phyloP scores from a whole-genome alignment of 2,329 filamentous ascomycete species.

The Curvularia sp. region DNA sequence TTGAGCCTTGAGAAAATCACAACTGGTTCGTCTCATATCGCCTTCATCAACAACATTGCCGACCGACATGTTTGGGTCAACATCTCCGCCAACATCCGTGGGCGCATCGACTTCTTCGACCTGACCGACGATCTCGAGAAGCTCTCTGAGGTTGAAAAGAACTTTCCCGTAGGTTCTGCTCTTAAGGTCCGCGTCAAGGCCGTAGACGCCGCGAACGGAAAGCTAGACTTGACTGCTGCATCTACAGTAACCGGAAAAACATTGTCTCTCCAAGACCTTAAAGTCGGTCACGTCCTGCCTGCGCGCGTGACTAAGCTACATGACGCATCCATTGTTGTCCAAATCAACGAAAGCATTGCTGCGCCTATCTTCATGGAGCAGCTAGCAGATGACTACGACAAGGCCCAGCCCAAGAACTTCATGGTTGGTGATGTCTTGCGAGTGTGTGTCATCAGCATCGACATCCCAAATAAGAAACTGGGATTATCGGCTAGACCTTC shows the following conservation, averaged over 20 bases:
- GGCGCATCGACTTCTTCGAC: slow-evolving; percentile 81
- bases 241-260: slow-evolving; percentile 63
- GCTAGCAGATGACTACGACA: slow-evolving; percentile 82
- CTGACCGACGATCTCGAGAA: slow-evolving; percentile 85
- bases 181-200: slow-evolving; percentile 78
- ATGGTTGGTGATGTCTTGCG: slow-evolving; percentile 86
- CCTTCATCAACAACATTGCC: slow-evolving; percentile 89
- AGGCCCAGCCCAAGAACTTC: slow-evolving; percentile 76
- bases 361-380: slow-evolving; percentile 84
- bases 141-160: slow-evolving; percentile 74
- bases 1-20: slow-evolving; percentile 76
- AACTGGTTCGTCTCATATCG: slow-evolving; percentile 74
- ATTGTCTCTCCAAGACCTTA: slow-evolving; percentile 74
- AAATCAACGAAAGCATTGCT: slow-evolving; percentile 80
- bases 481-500: slow-evolving; percentile 84
- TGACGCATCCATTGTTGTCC: slow-evolving; percentile 82
- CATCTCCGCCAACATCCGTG: slow-evolving; percentile 84
- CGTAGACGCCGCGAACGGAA: slow-evolving; percentile 74
- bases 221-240: slow-evolving; percentile 82
- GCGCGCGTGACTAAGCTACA: slow-evolving; percentile 85
- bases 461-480: slow-evolving; percentile 83
- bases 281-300: slow-evolving; percentile 79
- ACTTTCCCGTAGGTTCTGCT: slow-evolving; percentile 91
- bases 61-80: slow-evolving; percentile 88
- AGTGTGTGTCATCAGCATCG: slow-evolving; percentile 82